These are phyloP conservation scores for Globisporangium carolinianum DNA, from an alignment of 352 stramenopile species.

Conservation along the genomic window DNA sequence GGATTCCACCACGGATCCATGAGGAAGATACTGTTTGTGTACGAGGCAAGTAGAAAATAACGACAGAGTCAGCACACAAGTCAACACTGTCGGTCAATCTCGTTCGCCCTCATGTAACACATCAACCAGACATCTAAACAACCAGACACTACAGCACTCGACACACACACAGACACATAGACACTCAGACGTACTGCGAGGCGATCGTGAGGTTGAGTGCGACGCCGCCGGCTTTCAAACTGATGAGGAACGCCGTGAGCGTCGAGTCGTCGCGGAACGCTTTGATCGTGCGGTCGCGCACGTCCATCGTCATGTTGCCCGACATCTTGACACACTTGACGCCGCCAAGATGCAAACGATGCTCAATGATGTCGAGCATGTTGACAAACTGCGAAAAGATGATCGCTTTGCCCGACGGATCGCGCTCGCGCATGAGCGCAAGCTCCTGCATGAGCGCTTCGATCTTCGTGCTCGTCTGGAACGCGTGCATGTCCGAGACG, in stretches of 20 bases:
- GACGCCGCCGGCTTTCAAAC: constrained; percentile 97
- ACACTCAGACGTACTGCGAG: constrained; percentile 73
- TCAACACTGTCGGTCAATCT: no score
- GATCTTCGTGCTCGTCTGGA: constrained; percentile 95
- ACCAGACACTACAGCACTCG: background rate
- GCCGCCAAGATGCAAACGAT: constrained; percentile 87
- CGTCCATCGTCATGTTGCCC: constrained; percentile 86
- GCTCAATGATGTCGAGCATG: constrained; percentile 98
- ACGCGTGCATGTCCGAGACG: constrained; percentile 55
- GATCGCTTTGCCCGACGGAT: constrained; percentile 96
- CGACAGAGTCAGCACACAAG: background rate
- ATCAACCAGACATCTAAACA: constrained; percentile 10
- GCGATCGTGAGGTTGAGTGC: constrained; percentile 98
- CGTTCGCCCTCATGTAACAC: background rate
- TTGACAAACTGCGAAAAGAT: constrained; percentile 99
- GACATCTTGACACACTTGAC: constrained; percentile 90
- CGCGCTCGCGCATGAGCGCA: constrained; percentile 88
- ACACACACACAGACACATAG: background rate
- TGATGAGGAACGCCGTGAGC: constrained; percentile 96
- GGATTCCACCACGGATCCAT: constrained; percentile 99
- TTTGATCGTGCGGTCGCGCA: constrained; percentile 74
- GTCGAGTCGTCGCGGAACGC: constrained; percentile 87
- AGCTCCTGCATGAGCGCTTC: constrained; percentile 97
- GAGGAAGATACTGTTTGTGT: constrained; percentile 85
- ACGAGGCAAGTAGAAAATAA: no score